These are phyloP conservation scores for Urostyla sp. DNA, from an alignment of 73 alveolate genomes.

Conservation along the genomic window DNA sequence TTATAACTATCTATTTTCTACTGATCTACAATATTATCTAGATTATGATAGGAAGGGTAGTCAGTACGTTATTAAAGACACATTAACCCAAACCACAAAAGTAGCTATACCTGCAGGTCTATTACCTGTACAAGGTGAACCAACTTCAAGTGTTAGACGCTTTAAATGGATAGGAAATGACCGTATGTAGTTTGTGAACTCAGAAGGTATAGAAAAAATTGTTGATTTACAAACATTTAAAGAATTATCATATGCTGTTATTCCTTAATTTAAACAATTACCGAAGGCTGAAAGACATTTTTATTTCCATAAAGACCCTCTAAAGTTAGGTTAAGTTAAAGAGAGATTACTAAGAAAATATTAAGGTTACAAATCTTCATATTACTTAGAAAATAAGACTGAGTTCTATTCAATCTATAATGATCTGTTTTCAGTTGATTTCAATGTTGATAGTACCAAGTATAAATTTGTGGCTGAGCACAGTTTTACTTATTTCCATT, in stretches of 20 bases:
- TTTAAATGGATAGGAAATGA: constrained; percentile 35
- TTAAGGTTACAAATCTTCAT: neutral
- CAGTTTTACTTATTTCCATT: constrained; percentile 34
- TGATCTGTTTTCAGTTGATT: neutral
- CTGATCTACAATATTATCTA: constrained; percentile 34
- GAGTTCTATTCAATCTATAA: neutral
- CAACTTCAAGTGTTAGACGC: neutral
- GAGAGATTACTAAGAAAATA: neutral
- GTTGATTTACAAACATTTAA: constrained; percentile 7
- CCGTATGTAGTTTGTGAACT: constrained; percentile 4
- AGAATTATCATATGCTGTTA: neutral
- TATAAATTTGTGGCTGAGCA: neutral
- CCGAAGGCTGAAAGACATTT: neutral
- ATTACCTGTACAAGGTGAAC: constrained; percentile 39
- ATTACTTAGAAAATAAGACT: neutral
- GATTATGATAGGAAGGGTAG: constrained; percentile 26
- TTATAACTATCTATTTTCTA: constrained; percentile 40
- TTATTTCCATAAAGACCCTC: neutral
- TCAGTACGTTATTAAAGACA: constrained; percentile 26
- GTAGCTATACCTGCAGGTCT: constrained; percentile 33
- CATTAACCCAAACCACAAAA: neutral
- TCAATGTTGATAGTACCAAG: neutral
- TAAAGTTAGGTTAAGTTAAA: neutral
- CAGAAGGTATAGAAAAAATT: constrained; percentile 26
- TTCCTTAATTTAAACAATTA: neutral